Base-by-base conservation (phyloP, 305 asterid genomes). In the Fraxinus xanthoxyloides region DNA sequence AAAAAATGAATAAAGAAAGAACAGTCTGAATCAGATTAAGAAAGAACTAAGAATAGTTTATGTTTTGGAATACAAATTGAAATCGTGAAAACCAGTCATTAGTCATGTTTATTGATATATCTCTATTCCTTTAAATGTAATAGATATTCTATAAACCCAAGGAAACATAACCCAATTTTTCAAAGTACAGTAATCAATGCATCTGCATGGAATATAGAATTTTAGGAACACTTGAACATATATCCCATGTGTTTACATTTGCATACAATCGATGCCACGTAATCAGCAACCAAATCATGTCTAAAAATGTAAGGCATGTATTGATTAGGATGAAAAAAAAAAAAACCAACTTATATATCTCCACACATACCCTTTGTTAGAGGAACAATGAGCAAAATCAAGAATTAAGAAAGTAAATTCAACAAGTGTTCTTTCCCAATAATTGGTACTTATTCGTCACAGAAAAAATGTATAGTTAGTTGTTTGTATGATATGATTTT, bases 401-500 rank as follows among this genome's bases (percentile, higher is more conserved):
- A 61, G 72, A 61, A 61, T 61, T 61, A 24, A 15, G 10, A 21
- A 23, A 0, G 72, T 8, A 61, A 61, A 61, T 24, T 23, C 72
- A 61, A 23, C 1, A 59, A 59, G 72, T 24, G 5, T 61, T 24
- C 72, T 61, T 61, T 61, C 26, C 32, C 72, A 23, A 23, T 24
- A 61, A 61, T 9, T 61, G 72, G 72, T 63, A 24, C 34, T 70
- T 77, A 83, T 73, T 76, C 82, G 72, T 76, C 76, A 72, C 15
- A 24, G 43, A 34, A 67, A 38, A 69, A 40, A 10, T 34, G 51
- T 19, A 54, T 28, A 67, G 82, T 34, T 77, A 24, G 73, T 61
- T 36, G 36, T 79, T 23, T 48, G 70, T 32, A 30, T 80, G 63
- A 32, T 24, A 24, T 17, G n/a, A 77, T 75, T 43, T 78, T 72